A percentile compares a stretch with the other conserved stretches of the same genome.
phyloP scores from a whole-genome alignment of 495 filamentous ascomycete genomes.

The Neurospora sp. region DNA sequence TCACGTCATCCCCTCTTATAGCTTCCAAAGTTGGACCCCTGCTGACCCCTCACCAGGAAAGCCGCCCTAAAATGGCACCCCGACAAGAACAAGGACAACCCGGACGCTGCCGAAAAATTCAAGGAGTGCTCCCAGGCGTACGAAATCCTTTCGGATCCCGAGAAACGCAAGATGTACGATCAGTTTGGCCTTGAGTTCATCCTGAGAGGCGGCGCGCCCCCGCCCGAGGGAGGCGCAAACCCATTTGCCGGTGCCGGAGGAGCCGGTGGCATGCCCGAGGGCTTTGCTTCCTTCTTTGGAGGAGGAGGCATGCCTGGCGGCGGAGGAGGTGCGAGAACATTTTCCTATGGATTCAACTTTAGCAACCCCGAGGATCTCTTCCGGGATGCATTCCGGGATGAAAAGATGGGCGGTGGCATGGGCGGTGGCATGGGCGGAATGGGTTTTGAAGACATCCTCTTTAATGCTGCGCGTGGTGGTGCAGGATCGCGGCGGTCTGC shows the following conservation, averaged over 20 bases:
- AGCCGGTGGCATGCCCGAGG: conserved; percentile 25
- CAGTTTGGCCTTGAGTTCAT: conserved; percentile 91
- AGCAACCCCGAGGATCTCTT: conserved; percentile 79
- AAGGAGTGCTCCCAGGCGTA: conserved; percentile 95
- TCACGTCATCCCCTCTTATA: background rate
- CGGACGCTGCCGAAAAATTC: conserved; percentile 76
- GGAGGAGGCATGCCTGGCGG: conserved; percentile 10
- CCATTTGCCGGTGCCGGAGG: conserved; percentile 38
- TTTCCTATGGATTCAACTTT: conserved; percentile 62
- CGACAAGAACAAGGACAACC: conserved; percentile 94
- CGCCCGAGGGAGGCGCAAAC: conserved; percentile 36
- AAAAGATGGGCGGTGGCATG: conserved; percentile 34
- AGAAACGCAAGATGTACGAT: conserved; percentile 94
- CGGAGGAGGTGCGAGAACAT: conserved; percentile 45
- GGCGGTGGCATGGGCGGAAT: conserved; percentile 27
- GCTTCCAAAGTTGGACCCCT: background rate
- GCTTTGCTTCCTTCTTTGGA: conserved; percentile 19
- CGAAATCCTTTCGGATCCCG: conserved; percentile 93
- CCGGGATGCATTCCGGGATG: conserved; percentile 60
- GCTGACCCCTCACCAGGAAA: conserved; percentile 47
- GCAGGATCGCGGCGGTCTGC: conserved; percentile 29
- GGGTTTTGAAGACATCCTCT: conserved; percentile 23
- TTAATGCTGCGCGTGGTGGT: conserved; percentile 21
- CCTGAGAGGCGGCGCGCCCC: conserved; percentile 64
- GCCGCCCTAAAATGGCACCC: conserved; percentile 87